Base-by-base conservation (phyloP, 805 yeast genomes). In the Candida railenensis region DNA sequence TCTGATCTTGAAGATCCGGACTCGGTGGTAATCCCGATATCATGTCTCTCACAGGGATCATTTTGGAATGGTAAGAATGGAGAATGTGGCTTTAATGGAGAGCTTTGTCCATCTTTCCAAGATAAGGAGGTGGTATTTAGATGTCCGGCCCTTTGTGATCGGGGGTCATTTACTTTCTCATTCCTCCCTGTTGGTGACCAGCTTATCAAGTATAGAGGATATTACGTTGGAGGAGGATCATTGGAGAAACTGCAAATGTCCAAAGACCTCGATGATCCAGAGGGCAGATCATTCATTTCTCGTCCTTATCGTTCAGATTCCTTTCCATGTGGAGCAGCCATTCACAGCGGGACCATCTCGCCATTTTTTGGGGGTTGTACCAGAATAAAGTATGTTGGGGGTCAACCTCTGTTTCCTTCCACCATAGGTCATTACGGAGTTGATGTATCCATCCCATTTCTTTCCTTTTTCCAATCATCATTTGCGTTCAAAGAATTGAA, bases 91-190 rank as follows among this genome's bases (percentile, higher is more conserved):
- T 53, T 84, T 8, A 70, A 83, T 52, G 96, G 84, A 1, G 62
- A 69, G n/a, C 50, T 68, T 5, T 89, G 96, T 63, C 65, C 59
- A 1, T 77, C 81, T 0, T 65, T 75, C 40, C 65, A 59, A 2
- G 45, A 43, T 12, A 63, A 69, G 22, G 58, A 67, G 41, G 74
- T 85, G 22, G 62, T 77, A 3, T 74, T 90, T 57, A 73, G 89
- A 53, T 91, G 98, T 63, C 96, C 96, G 0, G 96, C 97, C 0
- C 68, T 90, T 30, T 91, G 98, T 65, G 89, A 85, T 53, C 68
- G 85, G 30, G 87, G 81, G 28, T 82, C 90, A 33, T 81, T 87
- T 83, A 77, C 89, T 0, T 91, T 83, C 61, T 80, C 90, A 2
- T 80, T 84, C 15, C 68, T 85, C 9, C 83, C 91, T 0, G 88